Percentiles rank a stretch among this genome's conserved stretches.
These are phyloP conservation scores for Fusarium austroafricanum DNA, from an alignment of 2,329 filamentous ascomycete species.

Conservation along the genomic window DNA sequence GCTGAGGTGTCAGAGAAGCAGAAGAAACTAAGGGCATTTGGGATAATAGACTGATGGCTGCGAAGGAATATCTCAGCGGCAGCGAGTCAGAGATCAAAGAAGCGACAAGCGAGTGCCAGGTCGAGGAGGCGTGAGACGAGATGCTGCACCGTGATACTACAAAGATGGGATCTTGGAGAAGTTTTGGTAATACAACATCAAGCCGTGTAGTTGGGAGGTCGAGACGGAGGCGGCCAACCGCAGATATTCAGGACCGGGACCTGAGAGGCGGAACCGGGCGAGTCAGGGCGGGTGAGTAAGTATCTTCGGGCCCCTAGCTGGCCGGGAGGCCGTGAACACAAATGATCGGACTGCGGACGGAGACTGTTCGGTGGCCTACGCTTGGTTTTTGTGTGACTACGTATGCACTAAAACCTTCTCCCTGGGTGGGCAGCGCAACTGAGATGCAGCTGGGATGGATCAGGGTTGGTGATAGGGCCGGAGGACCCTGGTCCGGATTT, in stretches of 20 bases:
- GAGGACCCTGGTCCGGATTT: conserved; percentile 52
- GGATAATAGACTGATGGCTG: conserved; percentile 22
- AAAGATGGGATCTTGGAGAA: conserved; percentile 58
- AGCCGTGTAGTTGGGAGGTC: conserved; percentile 59
- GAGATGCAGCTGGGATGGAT: conserved; percentile 58
- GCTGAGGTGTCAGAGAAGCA: conserved; percentile 35
- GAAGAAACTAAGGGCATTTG: conserved; percentile 20
- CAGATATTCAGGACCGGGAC: conserved; percentile 53
- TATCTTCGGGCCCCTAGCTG: conserved; percentile 45
- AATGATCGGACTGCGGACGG: conserved; percentile 47
- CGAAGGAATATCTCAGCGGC: conserved; percentile 16
- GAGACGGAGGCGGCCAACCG: conserved; percentile 60
- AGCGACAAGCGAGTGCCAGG: conserved; percentile 50
- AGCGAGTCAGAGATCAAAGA: conserved; percentile 32
- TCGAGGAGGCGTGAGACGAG: conserved; percentile 59
- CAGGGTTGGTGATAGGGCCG: conserved; percentile 55
- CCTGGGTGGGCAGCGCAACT: conserved; percentile 53
- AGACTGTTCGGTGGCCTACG: conserved; percentile 55
- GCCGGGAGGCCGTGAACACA: conserved; percentile 47
- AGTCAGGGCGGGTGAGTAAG: conserved; percentile 35
- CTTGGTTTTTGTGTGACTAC: conserved; percentile 65
- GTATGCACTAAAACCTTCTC: conserved; percentile 46
- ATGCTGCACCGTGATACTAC: conserved; percentile 64
- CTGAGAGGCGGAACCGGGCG: conserved; percentile 48
- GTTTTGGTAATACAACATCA: conserved; percentile 62